Evolutionary conservation across 176 grass and related monocot species (phyloP).

Genomic region (Dactylis glomerata): DNA sequence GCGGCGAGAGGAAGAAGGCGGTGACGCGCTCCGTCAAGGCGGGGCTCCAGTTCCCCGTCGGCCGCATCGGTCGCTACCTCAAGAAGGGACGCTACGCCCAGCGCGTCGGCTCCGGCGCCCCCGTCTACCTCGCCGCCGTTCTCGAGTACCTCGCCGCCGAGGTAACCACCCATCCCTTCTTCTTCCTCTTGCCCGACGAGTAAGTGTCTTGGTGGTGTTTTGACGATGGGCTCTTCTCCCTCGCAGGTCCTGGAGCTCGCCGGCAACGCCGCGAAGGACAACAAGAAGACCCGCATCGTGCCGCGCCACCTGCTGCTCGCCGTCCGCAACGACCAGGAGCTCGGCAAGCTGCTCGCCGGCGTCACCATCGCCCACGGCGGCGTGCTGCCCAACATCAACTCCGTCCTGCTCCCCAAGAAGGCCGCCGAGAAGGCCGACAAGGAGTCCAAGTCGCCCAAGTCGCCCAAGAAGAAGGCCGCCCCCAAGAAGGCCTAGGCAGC

Average conservation of each 20-base stretch:
- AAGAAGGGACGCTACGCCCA: conserved; percentile 55
- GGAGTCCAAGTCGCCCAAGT: background rate
- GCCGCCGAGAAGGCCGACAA: background rate
- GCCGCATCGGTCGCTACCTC: conserved; percentile 62
- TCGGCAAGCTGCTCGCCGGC: conserved; percentile 28
- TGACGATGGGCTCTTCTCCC: background rate
- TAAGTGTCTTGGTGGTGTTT: background rate
- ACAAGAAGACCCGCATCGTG: conserved; percentile 93
- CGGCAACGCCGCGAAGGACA: conserved; percentile 85
- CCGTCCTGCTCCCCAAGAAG: conserved; percentile 20
- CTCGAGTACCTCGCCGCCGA: conserved; percentile 41
- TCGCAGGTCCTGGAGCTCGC: conserved; percentile 77
- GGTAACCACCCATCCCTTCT: background rate
- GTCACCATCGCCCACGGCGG: conserved; percentile 30
- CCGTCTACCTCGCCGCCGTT: conserved; percentile 37
- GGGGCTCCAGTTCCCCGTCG: conserved; percentile 75
- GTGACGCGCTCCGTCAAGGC: conserved; percentile 36
- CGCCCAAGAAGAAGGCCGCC: background rate
- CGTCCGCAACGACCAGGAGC: conserved; percentile 90
- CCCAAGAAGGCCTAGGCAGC: background rate
- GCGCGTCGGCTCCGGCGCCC: conserved; percentile 39
- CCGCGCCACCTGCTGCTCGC: conserved; percentile 93
- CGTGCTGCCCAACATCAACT: conserved; percentile 36
- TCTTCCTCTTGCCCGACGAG: background rate
- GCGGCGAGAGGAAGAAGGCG: background rate